Conservation (phyloP, 2,329 filamentous ascomycete genomes). For the Colletotrichum costaricense region DNA sequence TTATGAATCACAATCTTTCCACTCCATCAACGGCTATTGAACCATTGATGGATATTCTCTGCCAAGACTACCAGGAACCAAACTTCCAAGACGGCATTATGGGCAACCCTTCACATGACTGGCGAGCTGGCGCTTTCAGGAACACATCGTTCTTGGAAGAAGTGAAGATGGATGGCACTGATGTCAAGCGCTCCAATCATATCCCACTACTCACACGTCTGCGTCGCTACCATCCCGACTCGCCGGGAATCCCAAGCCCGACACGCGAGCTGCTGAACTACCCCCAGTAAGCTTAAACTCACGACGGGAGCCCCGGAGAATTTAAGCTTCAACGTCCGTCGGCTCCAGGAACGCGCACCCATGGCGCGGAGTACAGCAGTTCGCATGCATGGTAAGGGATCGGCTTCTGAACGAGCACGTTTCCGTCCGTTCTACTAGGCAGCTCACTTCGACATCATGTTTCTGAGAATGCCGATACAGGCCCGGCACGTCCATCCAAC, state of each 20-base stretch:
- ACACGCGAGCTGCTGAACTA: background rate
- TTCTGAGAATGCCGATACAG: no score
- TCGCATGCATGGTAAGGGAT: background rate
- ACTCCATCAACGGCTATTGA: background rate
- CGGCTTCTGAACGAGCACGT: background rate
- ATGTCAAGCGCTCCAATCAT: constrained; percentile 21
- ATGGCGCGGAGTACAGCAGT: background rate
- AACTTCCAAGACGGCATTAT: background rate
- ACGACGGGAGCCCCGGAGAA: constrained; percentile 2
- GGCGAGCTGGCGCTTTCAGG: background rate
- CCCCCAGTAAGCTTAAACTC: constrained; percentile 1
- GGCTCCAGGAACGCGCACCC: background rate
- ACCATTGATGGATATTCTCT: background rate
- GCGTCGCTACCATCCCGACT: background rate
- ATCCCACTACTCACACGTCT: background rate
- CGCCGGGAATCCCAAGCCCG: constrained; percentile 1
- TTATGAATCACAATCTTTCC: background rate
- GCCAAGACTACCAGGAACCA: background rate
- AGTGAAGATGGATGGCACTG: background rate
- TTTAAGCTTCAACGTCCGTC: constrained; percentile 24
- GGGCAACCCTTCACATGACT: background rate
- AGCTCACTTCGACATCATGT: no score
- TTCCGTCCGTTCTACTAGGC: background rate
- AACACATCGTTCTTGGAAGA: background rate
- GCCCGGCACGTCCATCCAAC: no score